Evolutionary conservation across 2,329 filamentous ascomycete species (phyloP).

Genomic region (Fusarium longipes): DNA sequence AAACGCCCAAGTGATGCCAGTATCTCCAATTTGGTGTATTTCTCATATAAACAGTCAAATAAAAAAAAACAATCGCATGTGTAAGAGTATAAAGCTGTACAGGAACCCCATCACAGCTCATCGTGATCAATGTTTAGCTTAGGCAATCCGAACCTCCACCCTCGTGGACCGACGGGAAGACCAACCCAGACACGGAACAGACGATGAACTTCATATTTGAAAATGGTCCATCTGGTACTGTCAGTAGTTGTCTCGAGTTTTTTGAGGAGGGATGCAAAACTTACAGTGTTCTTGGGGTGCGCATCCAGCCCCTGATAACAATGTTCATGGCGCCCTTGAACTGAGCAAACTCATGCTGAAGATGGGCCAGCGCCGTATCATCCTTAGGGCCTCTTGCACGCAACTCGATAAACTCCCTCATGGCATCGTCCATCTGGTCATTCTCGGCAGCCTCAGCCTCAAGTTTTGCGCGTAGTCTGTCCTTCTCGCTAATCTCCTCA

Average conservation of each 20-base stretch:
- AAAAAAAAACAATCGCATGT: slow-evolving; percentile 1
- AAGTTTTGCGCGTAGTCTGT: slow-evolving; percentile 23
- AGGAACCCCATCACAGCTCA: slow-evolving; percentile 56
- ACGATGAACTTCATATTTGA: slow-evolving; percentile 58
- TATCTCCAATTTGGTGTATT: slow-evolving; percentile 11
- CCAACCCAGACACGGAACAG: slow-evolving; percentile 65
- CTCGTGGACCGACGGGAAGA: slow-evolving; percentile 61
- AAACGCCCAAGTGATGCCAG: slow-evolving; percentile 29
- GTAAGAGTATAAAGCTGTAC: background rate
- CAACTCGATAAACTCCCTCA: slow-evolving; percentile 48
- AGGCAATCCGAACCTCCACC: slow-evolving; percentile 60
- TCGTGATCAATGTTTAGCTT: slow-evolving; percentile 55
- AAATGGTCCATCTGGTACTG: slow-evolving; percentile 55
- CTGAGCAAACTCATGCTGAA: slow-evolving; percentile 71
- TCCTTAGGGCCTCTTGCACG: slow-evolving; percentile 49
- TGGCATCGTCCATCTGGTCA: slow-evolving; percentile 54
- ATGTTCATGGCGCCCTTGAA: slow-evolving; percentile 72
- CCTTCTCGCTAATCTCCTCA: slow-evolving; percentile 52
- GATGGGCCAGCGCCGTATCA: slow-evolving; percentile 62
- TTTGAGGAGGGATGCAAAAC: slow-evolving; percentile 51
- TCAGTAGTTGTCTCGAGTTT: background rate
- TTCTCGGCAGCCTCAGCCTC: slow-evolving; percentile 51
- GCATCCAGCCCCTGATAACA: slow-evolving; percentile 76
- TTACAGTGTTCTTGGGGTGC: slow-evolving; percentile 76
- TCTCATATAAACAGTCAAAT: background rate